Evolutionary conservation across 1,139 yeast genomes (phyloP).

Genomic region (Taphrina populina): DNA sequence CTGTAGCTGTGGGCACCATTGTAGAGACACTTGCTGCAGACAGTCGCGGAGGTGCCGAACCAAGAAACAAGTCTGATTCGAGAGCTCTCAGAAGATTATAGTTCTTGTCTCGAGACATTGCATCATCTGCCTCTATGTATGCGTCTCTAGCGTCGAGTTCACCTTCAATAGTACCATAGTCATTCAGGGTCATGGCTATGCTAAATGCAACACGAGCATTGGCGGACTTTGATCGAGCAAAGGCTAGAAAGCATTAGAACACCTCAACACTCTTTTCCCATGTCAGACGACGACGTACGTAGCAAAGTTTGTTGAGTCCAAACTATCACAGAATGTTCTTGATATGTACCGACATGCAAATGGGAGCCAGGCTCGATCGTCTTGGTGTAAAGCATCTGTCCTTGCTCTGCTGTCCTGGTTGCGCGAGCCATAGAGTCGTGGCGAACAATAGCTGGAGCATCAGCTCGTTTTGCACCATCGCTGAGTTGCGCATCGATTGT

Average conservation of each 20-base stretch:
- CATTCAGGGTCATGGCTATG: slow-evolving; percentile 1
- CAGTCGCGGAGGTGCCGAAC: slow-evolving; percentile 4
- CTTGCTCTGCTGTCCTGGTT: background rate
- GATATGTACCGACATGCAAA: background rate
- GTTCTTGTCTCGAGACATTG: background rate
- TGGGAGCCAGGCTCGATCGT: background rate
- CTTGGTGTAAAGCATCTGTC: slow-evolving; percentile 2
- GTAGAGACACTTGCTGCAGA: slow-evolving; percentile 17
- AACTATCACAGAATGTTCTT: background rate
- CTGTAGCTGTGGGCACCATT: background rate
- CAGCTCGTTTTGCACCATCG: background rate
- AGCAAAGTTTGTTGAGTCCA: background rate
- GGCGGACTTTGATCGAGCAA: background rate
- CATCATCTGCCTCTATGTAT: background rate
- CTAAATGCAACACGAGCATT: background rate
- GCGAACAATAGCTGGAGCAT: slow-evolving; percentile 16
- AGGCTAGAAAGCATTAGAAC: background rate
- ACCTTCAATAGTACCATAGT: background rate
- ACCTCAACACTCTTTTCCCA: no score
- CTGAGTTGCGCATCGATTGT: slow-evolving; percentile 2
- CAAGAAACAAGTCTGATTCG: slow-evolving; percentile 4
- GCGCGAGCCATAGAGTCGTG: slow-evolving; percentile 7
- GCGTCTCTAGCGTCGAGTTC: background rate
- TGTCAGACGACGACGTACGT: background rate
- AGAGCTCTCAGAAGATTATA: slow-evolving; percentile 8